Base-by-base conservation (phyloP, 2,329 filamentous ascomycete genomes). In the Leptographium radiaticola region DNA sequence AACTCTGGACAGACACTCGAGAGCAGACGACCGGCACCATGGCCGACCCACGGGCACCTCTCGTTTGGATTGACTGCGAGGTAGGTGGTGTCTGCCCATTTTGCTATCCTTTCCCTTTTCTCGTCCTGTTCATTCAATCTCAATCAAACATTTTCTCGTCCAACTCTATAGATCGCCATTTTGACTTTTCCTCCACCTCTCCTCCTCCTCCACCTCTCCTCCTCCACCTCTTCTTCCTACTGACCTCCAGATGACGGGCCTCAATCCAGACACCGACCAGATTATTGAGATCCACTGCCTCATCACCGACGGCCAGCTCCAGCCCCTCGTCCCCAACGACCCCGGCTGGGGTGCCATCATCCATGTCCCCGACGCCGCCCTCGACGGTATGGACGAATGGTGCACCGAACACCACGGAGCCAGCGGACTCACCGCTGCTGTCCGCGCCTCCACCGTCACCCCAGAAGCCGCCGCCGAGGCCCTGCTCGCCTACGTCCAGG, bases 201-300 rank as follows among this genome's bases (percentile, higher is more conserved):
- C 11, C 20, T n/a, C 20, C 11, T 2, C 11, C 36, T 20, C n/a
- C 39, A 15, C 20, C 15, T 33, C 13, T 46, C 20, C 4, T 1
- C 12, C 2, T 15, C 7, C 31, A 3, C 2, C 30, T 36, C 7
- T 34, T 11, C 25, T 10, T 25, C 11, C 12, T 38, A 3, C 8
- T 59, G 38, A 75, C 72, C 12, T 45, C n/a, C 60, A 95, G 89
- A 98, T 98, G 93, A 97, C 89, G 36, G 89, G 89, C 25, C 78
- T 95, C 9, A 76, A 95, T 67, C 76, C 83, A 2, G 79, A 86
- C 56, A 81, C 74, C 36, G 91, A 97, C 65, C 83, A 84, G 54
- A 93, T 97, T 63, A 81, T 97, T 64, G 89, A 95, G 63, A 86
- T 97, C 55, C 91, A 86, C 68, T 96, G 90, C 71, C 85, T 94